phyloP scores from a whole-genome alignment of 768 basidiomycete genomes.

The Mrakia blollopis region DNA sequence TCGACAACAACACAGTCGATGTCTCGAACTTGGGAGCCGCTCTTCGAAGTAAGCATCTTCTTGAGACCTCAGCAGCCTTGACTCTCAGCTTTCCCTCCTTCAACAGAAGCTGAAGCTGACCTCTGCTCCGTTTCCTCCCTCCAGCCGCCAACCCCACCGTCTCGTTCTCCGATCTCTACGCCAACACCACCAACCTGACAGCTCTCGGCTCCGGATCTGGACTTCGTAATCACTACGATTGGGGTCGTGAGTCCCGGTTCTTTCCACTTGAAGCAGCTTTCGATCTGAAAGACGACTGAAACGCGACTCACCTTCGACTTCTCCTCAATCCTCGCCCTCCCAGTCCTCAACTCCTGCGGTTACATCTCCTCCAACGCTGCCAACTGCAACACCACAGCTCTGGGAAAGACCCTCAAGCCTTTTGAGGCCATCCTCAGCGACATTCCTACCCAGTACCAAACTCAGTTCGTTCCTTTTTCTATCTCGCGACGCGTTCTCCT shows the following conservation, averaged over 20 bases:
- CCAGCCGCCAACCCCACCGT: background rate
- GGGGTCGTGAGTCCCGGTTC: constrained; percentile 2
- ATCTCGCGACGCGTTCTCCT: background rate
- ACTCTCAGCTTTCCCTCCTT: too few species aligned
- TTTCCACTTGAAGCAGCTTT: background rate
- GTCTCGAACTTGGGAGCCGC: background rate
- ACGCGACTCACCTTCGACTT: background rate
- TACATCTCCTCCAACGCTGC: constrained; percentile 9
- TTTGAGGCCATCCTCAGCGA: constrained; percentile 13
- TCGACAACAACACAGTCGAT: background rate
- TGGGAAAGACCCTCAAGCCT: constrained; percentile 22
- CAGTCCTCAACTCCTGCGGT: constrained; percentile 19
- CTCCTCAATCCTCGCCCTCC: background rate
- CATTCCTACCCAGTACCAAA: background rate
- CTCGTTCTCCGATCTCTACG: constrained; percentile 10
- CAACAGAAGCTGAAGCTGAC: too few species aligned
- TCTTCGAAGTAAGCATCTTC: background rate
- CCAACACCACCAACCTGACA: constrained; percentile 2
- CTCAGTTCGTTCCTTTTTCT: background rate
- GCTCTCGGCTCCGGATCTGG: constrained; percentile 16
- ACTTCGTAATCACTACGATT: constrained; percentile 23
- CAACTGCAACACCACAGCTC: background rate
- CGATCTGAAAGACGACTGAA: background rate
- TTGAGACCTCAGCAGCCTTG: too few species aligned
- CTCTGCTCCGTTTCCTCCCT: background rate